Base-by-base conservation (phyloP, 2,329 filamentous ascomycete species). In the Camptophora hylomeconis region DNA sequence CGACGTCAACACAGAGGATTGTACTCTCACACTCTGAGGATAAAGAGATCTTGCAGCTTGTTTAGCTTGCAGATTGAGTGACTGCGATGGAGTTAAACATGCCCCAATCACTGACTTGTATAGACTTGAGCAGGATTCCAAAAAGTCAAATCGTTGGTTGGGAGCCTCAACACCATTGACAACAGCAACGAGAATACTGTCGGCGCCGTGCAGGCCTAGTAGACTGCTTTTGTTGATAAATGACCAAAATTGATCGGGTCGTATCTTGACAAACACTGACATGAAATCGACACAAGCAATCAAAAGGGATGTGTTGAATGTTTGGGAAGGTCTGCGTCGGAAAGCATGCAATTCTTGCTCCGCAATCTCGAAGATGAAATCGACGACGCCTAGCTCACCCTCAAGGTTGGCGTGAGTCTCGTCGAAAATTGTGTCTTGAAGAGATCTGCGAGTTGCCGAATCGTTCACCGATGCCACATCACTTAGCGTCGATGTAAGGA, bases 161-260 rank as follows among this genome's bases (percentile, higher is more conserved):
- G 80, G 72, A 32, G 92, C 68, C 47, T 98, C 89, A 3, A 84
- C 70, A 14, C 73, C 76, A n/a, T 80, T 80, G 3, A 92, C 70
- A 28, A 95, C 75, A 27, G 73, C 73, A 20, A 76, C 72, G 36
- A 98, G 66, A 36, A 79, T 75, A 7, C 83, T 81, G 9, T 75
- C 75, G 38, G 75, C 76, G 7, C 80, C 75, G 41, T 83, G 76
- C 5, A 75, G 70, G 42, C 80, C 79, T 24, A 98, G 63, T 11
- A 98, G 61, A 38, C 76, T 73, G 50, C 82, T 92, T 33, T 82
- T 74, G 3, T 77, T 73, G 45, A 98, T 67, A 50, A 87, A 81
- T 3, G 87, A 84, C 86, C 89, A 95, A 5, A 93, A 75, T 35
- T 86, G 69, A 32, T 79, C 80, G 1, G 89, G 87, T 28, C 78